These are phyloP conservation scores for Pleurotus tuoliensis DNA, from an alignment of 768 basidiomycete genomes.

Conservation along the genomic window DNA sequence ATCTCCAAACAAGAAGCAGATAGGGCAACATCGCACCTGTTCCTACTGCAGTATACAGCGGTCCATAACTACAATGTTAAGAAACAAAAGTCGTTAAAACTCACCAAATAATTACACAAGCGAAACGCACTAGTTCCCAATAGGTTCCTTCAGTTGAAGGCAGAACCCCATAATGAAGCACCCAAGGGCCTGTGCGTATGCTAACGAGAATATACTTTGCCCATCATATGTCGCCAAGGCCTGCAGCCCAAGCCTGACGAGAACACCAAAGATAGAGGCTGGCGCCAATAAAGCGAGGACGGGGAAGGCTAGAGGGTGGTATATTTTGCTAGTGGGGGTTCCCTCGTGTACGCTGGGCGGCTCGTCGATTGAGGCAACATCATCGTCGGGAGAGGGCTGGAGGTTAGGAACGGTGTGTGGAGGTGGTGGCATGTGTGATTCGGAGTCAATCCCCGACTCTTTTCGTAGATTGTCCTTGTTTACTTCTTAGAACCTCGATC, in stretches of 20 bases:
- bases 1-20: not conserved
- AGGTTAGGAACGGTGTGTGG: not conserved
- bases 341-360: conserved; percentile 27
- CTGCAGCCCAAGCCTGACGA: conserved; percentile 75
- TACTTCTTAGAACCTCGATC: not conserved
- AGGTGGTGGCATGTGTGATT: not conserved
- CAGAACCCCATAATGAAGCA: conserved; percentile 90
- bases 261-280: conserved; percentile 79
- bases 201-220: conserved; percentile 71
- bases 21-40: conserved; percentile 51
- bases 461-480: not conserved
- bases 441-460: not conserved
- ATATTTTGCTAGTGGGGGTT: conserved; percentile 27
- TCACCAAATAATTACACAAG: not conserved
- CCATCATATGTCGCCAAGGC: conserved; percentile 76
- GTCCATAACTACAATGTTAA: conserved; percentile 66
- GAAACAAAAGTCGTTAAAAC: not conserved
- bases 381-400: too few relatives aligned
- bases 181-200: conserved; percentile 83
- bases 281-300: conserved; percentile 74
- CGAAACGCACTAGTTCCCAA: conserved; percentile 67
- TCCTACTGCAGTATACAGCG: conserved; percentile 82
- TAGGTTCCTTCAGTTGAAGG: conserved; percentile 63
- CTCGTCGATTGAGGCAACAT: conserved; percentile 29
- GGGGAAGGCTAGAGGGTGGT: conserved; percentile 54